phyloP scores from a whole-genome alignment of 2,329 filamentous ascomycete genomes.

The Pestalotiopsis sp. region DNA sequence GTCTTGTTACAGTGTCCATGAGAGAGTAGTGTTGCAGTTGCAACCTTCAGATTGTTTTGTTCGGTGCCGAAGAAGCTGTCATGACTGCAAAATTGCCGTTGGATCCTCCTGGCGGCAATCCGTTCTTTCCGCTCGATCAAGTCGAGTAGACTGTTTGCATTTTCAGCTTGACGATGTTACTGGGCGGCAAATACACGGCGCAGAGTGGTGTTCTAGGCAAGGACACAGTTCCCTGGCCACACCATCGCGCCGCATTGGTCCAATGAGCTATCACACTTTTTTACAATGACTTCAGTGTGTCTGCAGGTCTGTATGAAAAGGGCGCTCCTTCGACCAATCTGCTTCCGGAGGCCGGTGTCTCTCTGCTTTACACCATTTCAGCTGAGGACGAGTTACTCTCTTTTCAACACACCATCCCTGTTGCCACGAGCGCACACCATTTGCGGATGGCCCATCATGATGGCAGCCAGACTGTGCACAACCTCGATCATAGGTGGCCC shows the following conservation, averaged over 20 bases:
- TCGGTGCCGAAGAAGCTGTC: neutral
- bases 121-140: neutral
- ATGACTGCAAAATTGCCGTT: neutral
- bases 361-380: neutral
- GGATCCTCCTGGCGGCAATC: neutral
- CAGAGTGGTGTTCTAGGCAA: slow-evolving; percentile 3
- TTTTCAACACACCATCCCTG: neutral
- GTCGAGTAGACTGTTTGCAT: neutral
- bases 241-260: neutral
- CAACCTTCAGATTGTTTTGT: neutral
- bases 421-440: slow-evolving; percentile 7
- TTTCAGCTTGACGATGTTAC: neutral
- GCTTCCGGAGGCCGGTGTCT: neutral
- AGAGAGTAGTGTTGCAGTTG: neutral
- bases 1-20: neutral
- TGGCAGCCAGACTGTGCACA: neutral
- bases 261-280: neutral
- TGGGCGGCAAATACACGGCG: slow-evolving; percentile 11
- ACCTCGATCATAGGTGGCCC: neutral
- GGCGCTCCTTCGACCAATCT: neutral
- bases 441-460: neutral
- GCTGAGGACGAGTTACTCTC: slow-evolving; percentile 7
- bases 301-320: slow-evolving; percentile 1
- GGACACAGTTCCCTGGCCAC: neutral
- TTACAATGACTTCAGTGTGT: slow-evolving; percentile 3